These are phyloP conservation scores for Aspergillus tamarii DNA, from an alignment of 2,329 filamentous ascomycete genomes.

Conservation along the genomic window DNA sequence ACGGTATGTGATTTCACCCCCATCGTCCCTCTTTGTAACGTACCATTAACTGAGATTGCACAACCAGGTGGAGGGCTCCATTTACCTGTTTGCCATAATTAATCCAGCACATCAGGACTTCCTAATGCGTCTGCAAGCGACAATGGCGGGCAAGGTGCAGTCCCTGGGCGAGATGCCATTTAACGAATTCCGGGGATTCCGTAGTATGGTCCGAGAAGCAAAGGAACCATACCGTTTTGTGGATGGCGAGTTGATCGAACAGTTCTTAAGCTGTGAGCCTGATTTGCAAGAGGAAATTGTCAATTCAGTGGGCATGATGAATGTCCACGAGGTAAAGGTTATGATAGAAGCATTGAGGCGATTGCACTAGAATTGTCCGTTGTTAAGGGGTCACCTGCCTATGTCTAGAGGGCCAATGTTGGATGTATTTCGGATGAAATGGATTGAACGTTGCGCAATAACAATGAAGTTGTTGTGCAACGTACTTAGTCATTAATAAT, in stretches of 20 bases:
- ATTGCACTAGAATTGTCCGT: slow-evolving; percentile 44
- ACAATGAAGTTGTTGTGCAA: not conserved
- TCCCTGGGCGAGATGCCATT: slow-evolving; percentile 77
- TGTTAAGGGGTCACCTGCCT: not conserved
- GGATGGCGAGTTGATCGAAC: slow-evolving; percentile 87
- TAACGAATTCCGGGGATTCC: slow-evolving; percentile 78
- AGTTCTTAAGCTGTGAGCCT: slow-evolving; percentile 74
- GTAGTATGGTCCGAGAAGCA: slow-evolving; percentile 69
- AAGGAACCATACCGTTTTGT: slow-evolving; percentile 84
- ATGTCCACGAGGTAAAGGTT: slow-evolving; percentile 63
- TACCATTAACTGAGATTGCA: not conserved
- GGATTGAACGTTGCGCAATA: not conserved
- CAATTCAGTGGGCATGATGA: slow-evolving; percentile 53
- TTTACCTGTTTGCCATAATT: slow-evolving; percentile 88
- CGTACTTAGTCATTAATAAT: not conserved
- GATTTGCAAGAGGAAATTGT: slow-evolving; percentile 59
- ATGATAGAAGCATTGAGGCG: slow-evolving; percentile 61
- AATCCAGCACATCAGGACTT: slow-evolving; percentile 72
- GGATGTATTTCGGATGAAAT: not conserved
- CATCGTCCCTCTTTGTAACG: not conserved
- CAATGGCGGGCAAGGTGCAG: slow-evolving; percentile 67
- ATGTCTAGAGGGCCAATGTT: not conserved
- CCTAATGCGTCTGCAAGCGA: slow-evolving; percentile 77
- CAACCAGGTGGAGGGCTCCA: slow-evolving; percentile 77
- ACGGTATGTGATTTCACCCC: slow-evolving; percentile 64